Percentiles rank a stretch among this genome's conserved stretches.
phyloP scores from a whole-genome alignment of 441 rosid genomes.

The Croton setiger region DNA sequence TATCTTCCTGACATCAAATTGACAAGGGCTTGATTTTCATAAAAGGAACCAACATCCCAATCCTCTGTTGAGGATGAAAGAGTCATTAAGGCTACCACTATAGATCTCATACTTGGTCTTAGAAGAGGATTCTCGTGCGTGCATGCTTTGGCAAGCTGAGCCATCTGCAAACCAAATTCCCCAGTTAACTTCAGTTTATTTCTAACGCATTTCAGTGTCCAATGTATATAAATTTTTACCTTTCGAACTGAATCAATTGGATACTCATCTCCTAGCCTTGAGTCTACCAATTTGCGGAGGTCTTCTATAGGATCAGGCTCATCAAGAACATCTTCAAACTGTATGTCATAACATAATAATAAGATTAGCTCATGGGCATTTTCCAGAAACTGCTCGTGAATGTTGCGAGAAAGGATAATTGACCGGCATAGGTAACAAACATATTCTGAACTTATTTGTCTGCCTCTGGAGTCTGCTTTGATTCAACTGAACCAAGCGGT shows the following conservation, averaged over 20 bases:
- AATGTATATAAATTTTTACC: conserved; percentile 54
- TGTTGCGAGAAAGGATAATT: not conserved
- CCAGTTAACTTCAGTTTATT: not conserved
- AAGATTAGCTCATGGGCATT: not conserved
- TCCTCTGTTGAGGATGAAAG: conserved; percentile 79
- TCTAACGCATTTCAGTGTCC: not conserved
- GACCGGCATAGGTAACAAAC: not conserved
- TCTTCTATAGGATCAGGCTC: conserved; percentile 57
- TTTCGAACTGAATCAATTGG: conserved; percentile 64
- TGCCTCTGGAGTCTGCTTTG: not conserved
- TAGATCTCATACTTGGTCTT: conserved; percentile 82
- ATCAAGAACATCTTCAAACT: conserved; percentile 77
- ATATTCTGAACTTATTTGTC: not conserved
- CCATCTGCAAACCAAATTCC: conserved; percentile 56
- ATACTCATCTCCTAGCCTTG: conserved; percentile 68
- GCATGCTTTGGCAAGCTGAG: conserved; percentile 81
- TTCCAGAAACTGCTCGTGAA: not conserved
- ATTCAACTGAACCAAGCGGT: not conserved
- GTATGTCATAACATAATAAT: conserved; percentile 12
- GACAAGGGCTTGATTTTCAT: conserved; percentile 61
- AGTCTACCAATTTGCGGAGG: conserved; percentile 58
- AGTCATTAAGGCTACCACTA: conserved; percentile 81
- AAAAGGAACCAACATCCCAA: conserved; percentile 77
- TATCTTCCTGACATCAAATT: conserved; percentile 81
- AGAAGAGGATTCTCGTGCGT: conserved; percentile 72